A percentile compares a stretch with the other conserved stretches of the same genome.
phyloP scores from a whole-genome alignment of 805 yeast species.

The Wickerhamomyces mucosus region DNA sequence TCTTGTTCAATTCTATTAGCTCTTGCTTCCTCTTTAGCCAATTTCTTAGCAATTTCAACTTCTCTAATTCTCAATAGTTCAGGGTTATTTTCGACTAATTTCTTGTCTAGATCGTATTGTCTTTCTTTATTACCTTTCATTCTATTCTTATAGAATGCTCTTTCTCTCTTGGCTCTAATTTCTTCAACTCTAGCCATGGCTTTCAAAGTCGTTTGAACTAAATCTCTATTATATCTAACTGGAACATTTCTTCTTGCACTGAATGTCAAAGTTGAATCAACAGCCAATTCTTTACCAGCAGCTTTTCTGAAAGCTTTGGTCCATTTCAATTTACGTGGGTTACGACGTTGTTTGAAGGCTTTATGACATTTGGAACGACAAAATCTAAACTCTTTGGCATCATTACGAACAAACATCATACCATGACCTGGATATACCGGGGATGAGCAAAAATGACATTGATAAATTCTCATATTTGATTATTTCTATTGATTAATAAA shows the following conservation, averaged over 20 bases:
- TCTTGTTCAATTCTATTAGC: conserved; percentile 38
- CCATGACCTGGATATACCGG: conserved; percentile 96
- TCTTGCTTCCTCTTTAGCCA: conserved; percentile 60
- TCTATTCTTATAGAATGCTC: conserved; percentile 98
- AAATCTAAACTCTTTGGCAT: conserved; percentile 94
- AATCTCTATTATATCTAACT: conserved; percentile 93
- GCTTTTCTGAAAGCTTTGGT: conserved; percentile 98
- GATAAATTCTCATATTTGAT: conserved; percentile 63
- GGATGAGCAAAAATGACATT: conserved; percentile 95
- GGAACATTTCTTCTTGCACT: conserved; percentile 98
- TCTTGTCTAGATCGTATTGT: conserved; percentile 76
- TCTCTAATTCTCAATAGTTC: conserved; percentile 88
- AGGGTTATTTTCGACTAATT: conserved; percentile 82
- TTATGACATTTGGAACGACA: conserved; percentile 98
- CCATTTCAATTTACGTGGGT: conserved; percentile 97
- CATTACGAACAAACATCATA: conserved; percentile 95
- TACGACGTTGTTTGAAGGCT: conserved; percentile 94
- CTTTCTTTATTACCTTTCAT: conserved; percentile 95
- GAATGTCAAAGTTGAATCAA: conserved; percentile 91
- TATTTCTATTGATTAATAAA: too few relatives aligned
- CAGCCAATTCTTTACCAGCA: conserved; percentile 97
- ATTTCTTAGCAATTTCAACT: conserved; percentile 73
- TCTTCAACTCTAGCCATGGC: conserved; percentile 96
- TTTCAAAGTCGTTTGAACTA: conserved; percentile 86
- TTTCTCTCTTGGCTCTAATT: conserved; percentile 91